Evolutionary conservation across 2,329 filamentous ascomycete genomes (phyloP), one percentile per base, ranked within the genome.

Genomic region (Curvularia sp.): DNA sequence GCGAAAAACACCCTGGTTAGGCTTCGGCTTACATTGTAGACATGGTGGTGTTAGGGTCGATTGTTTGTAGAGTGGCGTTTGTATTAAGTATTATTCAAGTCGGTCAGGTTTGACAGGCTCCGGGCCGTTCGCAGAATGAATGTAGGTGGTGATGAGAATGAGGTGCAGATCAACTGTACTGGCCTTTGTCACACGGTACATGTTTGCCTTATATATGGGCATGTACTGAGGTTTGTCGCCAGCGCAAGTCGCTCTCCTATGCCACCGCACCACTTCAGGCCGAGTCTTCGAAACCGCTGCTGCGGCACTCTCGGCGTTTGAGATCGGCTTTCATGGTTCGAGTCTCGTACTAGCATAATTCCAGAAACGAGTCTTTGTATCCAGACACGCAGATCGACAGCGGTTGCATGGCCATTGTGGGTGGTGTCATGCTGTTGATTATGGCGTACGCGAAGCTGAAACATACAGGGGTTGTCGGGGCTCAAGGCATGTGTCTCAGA

Each of bases 121-220:
- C 65, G 57, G 65, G 57, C 51, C 43, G 50, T 41, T 56, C 50
- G 41, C 54, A 47, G 53, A 49, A 38, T 53, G 55, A 54, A 39
- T 39, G 42, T 57, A 48, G 54, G 51, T 49, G 21, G 12, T 51
- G 47, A 46, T 51, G 47, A 46, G 53, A 27, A 47, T 57, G 61
- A 68, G 65, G 66, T 60, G 56, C 66, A 72, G 68, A 55, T 68
- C 63, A 66, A 67, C 61, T 72, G 70, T 51, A 65, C 61, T 67
- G 61, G 56, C 48, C 61, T 59, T 60, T 55, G 46, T 47, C 13
- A 30, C 38, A 47, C 49, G 57, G 47, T 38, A 36, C 38, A 51
- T 56, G 43, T 57, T 57, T 64, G 66, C 65, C 68, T 74, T 74
- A 70, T 66, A 60, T 74, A 70, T 57, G n/a, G 18, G 48, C 21